Percentiles rank a stretch among this genome's conserved stretches.
phyloP scores from a whole-genome alignment of 148 eudicot species.

The Fallopia convolvulus region DNA sequence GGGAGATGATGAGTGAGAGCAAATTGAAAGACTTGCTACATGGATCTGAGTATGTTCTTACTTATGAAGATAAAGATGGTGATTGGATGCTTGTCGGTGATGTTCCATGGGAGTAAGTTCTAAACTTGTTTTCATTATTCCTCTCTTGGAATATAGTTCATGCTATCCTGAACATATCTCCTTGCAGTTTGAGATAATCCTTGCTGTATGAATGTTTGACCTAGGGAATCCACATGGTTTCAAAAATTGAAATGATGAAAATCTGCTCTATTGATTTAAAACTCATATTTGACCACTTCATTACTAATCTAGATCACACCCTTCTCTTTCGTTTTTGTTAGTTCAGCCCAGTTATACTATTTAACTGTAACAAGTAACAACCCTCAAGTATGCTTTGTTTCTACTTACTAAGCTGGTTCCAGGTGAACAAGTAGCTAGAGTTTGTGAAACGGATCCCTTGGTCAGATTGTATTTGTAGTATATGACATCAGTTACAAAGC shows the following conservation, averaged over 20 bases:
- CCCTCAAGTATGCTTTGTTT: background rate
- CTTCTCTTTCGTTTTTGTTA: background rate
- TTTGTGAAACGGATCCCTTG: background rate
- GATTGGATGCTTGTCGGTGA: conserved; percentile 86
- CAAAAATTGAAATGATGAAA: background rate
- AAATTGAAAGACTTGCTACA: conserved; percentile 78
- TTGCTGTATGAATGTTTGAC: background rate
- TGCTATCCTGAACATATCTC: background rate
- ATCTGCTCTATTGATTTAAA: background rate
- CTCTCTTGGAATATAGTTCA: background rate
- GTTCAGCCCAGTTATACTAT: background rate
- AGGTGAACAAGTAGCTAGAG: background rate
- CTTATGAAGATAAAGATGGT: conserved; percentile 85
- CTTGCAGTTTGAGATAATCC: background rate
- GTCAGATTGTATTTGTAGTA: background rate
- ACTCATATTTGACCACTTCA: background rate
- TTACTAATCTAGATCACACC: background rate
- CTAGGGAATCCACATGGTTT: background rate
- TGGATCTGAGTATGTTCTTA: conserved; percentile 88
- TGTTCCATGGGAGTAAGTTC: conserved; percentile 74
- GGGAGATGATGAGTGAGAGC: conserved; percentile 53
- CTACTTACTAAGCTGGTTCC: background rate
- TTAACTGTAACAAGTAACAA: background rate
- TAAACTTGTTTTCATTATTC: background rate
- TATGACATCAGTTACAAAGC: background rate